Percentiles rank a stretch among this genome's conserved stretches.
Conservation (phyloP, 2,329 filamentous ascomycete species). For the Cytospora piceicola region DNA sequence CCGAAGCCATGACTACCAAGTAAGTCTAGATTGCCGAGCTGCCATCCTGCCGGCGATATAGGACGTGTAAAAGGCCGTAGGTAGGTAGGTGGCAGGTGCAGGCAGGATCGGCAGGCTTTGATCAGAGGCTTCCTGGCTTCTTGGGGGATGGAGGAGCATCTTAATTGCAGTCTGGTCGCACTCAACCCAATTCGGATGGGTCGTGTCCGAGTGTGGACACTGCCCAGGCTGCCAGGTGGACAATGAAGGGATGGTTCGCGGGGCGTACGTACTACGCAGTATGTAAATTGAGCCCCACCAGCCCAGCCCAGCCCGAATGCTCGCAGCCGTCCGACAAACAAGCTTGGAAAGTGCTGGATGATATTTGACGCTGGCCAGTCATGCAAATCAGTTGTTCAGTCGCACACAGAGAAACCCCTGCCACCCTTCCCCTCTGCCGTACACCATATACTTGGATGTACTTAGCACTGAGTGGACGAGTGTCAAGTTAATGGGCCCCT, state of each 20-base stretch:
- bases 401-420: not conserved
- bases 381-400: not conserved
- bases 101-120: not conserved
- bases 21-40: not conserved
- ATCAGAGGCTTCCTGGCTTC: not conserved
- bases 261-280: not conserved
- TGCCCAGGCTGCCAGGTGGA: not conserved
- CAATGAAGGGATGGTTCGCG: not conserved
- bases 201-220: not conserved
- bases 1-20: not conserved
- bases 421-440: too few species aligned
- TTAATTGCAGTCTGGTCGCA: not conserved
- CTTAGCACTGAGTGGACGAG: not conserved
- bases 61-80: not conserved
- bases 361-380: not conserved
- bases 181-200: not conserved
- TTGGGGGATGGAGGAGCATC: not conserved
- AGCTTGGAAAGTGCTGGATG: slow-evolving; percentile 37
- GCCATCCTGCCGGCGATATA: not conserved
- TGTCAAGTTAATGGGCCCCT: not conserved
- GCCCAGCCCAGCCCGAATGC: slow-evolving; percentile 12
- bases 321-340: slow-evolving; percentile 28
- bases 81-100: too few species aligned
- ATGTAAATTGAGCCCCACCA: slow-evolving; percentile 1
- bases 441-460: too few species aligned